These are phyloP conservation scores for Citrus inodora DNA, from an alignment of 345 rosid species.

Conservation along the genomic window DNA sequence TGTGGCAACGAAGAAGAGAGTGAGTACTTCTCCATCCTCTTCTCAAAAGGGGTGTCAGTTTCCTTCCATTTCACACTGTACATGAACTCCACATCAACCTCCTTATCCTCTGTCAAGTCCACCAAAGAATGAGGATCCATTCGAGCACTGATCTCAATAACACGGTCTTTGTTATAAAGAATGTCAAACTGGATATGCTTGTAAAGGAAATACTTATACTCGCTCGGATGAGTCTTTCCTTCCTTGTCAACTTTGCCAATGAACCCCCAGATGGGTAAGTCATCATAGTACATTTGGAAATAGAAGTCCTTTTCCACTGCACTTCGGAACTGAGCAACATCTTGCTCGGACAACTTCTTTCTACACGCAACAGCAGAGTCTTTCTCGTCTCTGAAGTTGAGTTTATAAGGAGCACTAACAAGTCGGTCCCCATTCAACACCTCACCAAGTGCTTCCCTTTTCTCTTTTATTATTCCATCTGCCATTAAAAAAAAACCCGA, in stretches of 20 bases:
- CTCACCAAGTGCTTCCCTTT: slow-evolving; percentile 91
- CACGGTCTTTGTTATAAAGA: slow-evolving; percentile 70
- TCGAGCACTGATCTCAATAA: slow-evolving; percentile 65
- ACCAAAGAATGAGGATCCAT: slow-evolving; percentile 70
- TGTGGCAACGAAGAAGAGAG: slow-evolving; percentile 83
- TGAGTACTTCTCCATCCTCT: slow-evolving; percentile 88
- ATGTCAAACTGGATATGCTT: slow-evolving; percentile 76
- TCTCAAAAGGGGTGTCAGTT: slow-evolving; percentile 72
- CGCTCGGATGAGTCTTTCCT: slow-evolving; percentile 53
- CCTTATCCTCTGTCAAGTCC: slow-evolving; percentile 79
- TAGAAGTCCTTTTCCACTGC: slow-evolving; percentile 79
- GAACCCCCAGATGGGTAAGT: slow-evolving; percentile 89
- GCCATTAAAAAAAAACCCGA: neutral
- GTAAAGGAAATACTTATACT: slow-evolving; percentile 63
- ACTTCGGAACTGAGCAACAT: slow-evolving; percentile 54
- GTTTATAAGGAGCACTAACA: slow-evolving; percentile 82
- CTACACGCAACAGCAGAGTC: slow-evolving; percentile 61
- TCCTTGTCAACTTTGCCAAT: slow-evolving; percentile 83
- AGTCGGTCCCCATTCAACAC: slow-evolving; percentile 83
- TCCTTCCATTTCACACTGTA: slow-evolving; percentile 93
- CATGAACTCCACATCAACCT: slow-evolving; percentile 72
- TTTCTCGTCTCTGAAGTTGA: slow-evolving; percentile 64
- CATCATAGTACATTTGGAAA: slow-evolving; percentile 90
- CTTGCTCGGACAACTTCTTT: slow-evolving; percentile 51
- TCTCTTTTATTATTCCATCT: slow-evolving; percentile 64